phyloP scores from a whole-genome alignment of 306 rosid genomes.

The Prunus mongolica region DNA sequence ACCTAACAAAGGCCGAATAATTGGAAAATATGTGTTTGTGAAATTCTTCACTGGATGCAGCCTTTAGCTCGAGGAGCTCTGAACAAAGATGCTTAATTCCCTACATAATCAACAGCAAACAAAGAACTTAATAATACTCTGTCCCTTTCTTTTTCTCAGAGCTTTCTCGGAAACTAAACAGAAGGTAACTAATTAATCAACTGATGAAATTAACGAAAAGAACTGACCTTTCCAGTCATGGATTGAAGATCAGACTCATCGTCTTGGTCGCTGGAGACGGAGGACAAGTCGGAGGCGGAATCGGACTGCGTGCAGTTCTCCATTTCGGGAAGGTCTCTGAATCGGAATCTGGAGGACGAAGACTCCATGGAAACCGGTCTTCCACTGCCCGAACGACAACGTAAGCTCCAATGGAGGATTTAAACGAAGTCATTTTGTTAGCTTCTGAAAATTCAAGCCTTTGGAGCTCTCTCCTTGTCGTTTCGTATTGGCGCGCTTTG shows the following conservation, averaged over 20 bases:
- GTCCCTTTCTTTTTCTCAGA: background rate
- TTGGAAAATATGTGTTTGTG: conserved; percentile 47
- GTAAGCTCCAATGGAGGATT: background rate
- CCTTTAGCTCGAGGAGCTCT: conserved; percentile 72
- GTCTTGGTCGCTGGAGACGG: conserved; percentile 32
- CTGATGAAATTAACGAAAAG: background rate
- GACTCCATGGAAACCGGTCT: conserved; percentile 46
- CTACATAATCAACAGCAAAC: conserved; percentile 24
- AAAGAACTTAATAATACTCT: background rate
- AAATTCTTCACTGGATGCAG: conserved; percentile 59
- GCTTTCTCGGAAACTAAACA: background rate
- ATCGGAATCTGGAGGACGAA: conserved; percentile 44
- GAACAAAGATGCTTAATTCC: conserved; percentile 80
- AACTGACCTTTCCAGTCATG: conserved; percentile 61
- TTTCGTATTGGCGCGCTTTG: conserved; percentile 34
- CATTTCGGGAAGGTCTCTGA: conserved; percentile 55
- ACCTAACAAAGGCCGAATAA: conserved; percentile 59
- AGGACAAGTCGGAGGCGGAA: conserved; percentile 41
- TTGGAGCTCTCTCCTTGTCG: conserved; percentile 22
- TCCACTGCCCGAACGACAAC: background rate
- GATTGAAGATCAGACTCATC: conserved; percentile 53
- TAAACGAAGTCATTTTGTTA: conserved; percentile 3
- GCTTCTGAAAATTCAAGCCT: background rate
- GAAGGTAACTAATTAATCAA: background rate
- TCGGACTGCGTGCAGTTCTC: conserved; percentile 36